Base-by-base conservation (phyloP, 805 yeast species). In the Starmerella powellii region DNA sequence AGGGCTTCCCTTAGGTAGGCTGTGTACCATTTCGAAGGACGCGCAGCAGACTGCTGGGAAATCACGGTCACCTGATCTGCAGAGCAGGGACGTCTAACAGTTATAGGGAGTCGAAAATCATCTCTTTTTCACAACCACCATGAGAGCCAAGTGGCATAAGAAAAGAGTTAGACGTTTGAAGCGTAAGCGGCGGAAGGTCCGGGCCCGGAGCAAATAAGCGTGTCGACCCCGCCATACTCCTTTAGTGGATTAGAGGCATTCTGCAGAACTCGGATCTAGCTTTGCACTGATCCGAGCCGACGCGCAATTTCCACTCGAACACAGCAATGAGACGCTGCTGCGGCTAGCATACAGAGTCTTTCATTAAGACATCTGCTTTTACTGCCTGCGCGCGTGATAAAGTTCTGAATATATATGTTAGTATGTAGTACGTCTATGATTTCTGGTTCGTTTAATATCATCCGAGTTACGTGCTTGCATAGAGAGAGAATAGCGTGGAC, bases 121-220 rank as follows among this genome's bases (percentile, higher is more conserved):
- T 21, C 17, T 26, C 31, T 26, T 35, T 34, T 38, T 31, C 36
- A 15, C 23, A 38, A 27, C 42, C 51, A 49, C 44, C 44, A 61
- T 61, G 64, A 59, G 64, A 59, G 79, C 82, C 74, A 87, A 87
- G 82, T 87, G 96, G 97, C 88, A 95, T 83, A 88, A 88, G 83
- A 88, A 88, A 94, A 88, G 97, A 87, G 94, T 82, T 73, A 87
- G 97, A 84, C 85, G 97, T 84, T 83, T 88, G 70, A 88, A 88
- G 84, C 85, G 96, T 79, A 88, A 88, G 94, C 84, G 97, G 82
- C 95, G 97, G 96, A 88, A 88, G 95, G 95, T 88, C 66, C 85
- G 97, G 84, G 97, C 97, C 74, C 86, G 97, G 84, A 84, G 95
- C 58, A 54, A 54, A 51, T 54, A 52, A 53, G 52, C 56, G 56